Evolutionary conservation across 306 rosid species (phyloP), one percentile per base, ranked within the genome.

Genomic region (Aeschynomene evenia): DNA sequence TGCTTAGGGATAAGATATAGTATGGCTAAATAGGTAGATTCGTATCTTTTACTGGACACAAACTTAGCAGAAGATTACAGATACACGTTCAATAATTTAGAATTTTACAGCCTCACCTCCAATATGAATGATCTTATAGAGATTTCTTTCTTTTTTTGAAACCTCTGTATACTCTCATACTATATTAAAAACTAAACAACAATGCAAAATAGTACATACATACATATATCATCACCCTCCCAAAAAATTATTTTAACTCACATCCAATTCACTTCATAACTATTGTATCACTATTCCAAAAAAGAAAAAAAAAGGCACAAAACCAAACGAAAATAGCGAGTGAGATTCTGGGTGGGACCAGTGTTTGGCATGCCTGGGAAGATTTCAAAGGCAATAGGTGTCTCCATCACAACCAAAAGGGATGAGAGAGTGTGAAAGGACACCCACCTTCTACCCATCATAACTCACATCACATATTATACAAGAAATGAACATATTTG

Each of bases 401-500:
- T 72, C 59, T 22, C 45, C 34, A 49, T 62, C 54, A 16, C 24
- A 50, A 23, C 23, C 5, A 56, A 57, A 56, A 55, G 67, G 28
- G 23, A 9, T 13, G 7, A 15, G n/a, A 19, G 75, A 29, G 59
- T 6, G 66, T 16, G 60, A 31, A 48, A 12, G 40, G 60, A 33
- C 68, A 31, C 68, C 53, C 60, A 33, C 76, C 60, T 31, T 58
- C 68, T 36, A 71, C 23, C 57, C 50, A 59, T 71, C 51, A 59
- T 71, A 55, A 23, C 54, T 37, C 2, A 4, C 2, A 51, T 52
- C n/a, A n/a, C n/a, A n/a, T n/a, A n/a, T n/a, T n/a, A n/a, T n/a
- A n/a, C n/a, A n/a, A n/a, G n/a, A n/a, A n/a, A n/a, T n/a, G n/a
- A n/a, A n/a, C n/a, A n/a, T n/a, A n/a, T n/a, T n/a, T n/a, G n/a